These are phyloP conservation scores for Agapanthus africanus DNA, from an alignment of 106 monocot genomes.

Conservation along the genomic window DNA sequence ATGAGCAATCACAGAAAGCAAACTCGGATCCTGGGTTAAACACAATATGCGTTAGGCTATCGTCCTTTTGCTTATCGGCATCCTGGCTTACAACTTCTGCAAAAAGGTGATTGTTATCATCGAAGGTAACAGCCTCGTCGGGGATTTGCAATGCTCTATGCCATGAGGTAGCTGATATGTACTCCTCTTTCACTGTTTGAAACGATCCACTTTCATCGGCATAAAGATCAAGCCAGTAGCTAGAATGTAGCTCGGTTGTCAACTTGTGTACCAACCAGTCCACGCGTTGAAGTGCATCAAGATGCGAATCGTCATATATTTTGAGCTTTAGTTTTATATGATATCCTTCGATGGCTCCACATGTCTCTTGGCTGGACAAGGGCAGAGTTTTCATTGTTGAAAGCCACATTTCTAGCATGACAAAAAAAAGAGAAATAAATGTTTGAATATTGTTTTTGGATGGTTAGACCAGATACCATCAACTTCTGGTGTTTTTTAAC, in stretches of 20 bases:
- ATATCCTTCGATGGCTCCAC: slow-evolving; percentile 87
- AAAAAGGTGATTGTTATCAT: slow-evolving; percentile 39
- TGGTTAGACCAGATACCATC: no score
- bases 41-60: slow-evolving; percentile 23
- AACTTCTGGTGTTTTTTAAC: no score
- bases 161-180: slow-evolving; percentile 85
- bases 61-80: no score
- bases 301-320: slow-evolving; percentile 80
- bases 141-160: slow-evolving; percentile 75
- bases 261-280: slow-evolving; percentile 98
- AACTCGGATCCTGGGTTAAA: slow-evolving; percentile 96
- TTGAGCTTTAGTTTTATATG: slow-evolving; percentile 85
- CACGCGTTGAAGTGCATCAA: slow-evolving; percentile 77
- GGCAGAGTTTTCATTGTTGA: slow-evolving; percentile 66
- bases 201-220: slow-evolving; percentile 92
- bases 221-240: slow-evolving; percentile 87
- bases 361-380: slow-evolving; percentile 72
- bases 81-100: slow-evolving; percentile 74
- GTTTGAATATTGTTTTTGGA: no score
- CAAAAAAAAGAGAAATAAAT: not conserved
- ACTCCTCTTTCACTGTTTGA: slow-evolving; percentile 69
- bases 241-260: slow-evolving; percentile 93
- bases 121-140: slow-evolving; percentile 53
- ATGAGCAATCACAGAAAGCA: slow-evolving; percentile 75
- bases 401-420: slow-evolving; percentile 88